Evolutionary conservation across 768 basidiomycete genomes (phyloP), one percentile per base, ranked within the genome.

Genomic region (Aureoboletus auriporus): DNA sequence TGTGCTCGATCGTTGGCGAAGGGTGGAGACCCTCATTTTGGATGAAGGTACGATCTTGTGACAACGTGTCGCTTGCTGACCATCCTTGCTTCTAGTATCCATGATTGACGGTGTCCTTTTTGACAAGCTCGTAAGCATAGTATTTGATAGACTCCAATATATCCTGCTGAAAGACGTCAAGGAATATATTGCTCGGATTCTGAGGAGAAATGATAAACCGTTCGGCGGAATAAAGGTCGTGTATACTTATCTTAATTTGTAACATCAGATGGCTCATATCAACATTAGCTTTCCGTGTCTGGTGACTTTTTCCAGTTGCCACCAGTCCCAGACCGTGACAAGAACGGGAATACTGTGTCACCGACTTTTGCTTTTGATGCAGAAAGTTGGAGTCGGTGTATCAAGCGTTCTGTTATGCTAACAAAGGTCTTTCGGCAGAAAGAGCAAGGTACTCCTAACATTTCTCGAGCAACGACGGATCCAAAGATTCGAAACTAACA

Each of bases 241-340:
- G n/a, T 7, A 46, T 46, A n/a, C 37, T 23, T 9, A 13, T 36
- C 13, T 50, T 28, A 30, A 2, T 27, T n/a, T 17, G 23, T n/a
- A n/a, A 9, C 35, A 31, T 29, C 26, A 34, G 11, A 35, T 38
- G 7, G 36, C 41, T 50, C 46, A 51, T 34, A 13, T 14, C 14
- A 9, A 47, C 26, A 14, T n/a, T 50, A 93, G 86, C 78, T 93
- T 44, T 75, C 89, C 30, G 70, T 93, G 5, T 91, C 86, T 8
- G 93, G 93, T 7, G 93, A 96, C 62, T 94, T 94, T 65, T 93
- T 82, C 61, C 92, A 96, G 65, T 74, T 96, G 0, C 93, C 93
- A 9, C 93, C 93, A 1, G 89, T 94, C 0, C 72, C 77, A 11
- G 71, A 70, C 30, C 67, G 75, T 55, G 58, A 76, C 67, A 63